phyloP scores from a whole-genome alignment of 2,329 filamentous ascomycete species.

The Pseudogymnoascus sp. region DNA sequence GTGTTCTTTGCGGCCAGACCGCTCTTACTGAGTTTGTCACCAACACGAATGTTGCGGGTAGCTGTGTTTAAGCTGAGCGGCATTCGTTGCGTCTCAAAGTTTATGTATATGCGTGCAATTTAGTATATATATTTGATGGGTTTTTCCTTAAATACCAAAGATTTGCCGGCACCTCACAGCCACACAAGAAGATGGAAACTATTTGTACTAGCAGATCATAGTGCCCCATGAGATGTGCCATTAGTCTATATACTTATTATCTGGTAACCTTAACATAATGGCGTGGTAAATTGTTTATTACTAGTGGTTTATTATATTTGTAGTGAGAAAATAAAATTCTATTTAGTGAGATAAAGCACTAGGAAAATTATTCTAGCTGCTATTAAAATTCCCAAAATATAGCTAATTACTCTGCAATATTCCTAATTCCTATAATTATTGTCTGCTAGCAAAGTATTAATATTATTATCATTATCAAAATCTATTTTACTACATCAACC shows the following conservation, averaged over 20 bases:
- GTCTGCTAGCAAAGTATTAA: no score
- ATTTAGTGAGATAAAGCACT: not conserved
- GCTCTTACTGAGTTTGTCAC: not conserved
- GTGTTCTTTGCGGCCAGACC: conserved; percentile 30
- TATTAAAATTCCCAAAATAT: not conserved
- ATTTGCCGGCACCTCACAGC: not conserved
- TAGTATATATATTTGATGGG: not conserved
- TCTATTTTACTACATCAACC: not conserved
- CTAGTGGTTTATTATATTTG: not conserved
- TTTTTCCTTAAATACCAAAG: not conserved
- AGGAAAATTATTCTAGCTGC: no score
- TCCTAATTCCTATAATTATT: not conserved
- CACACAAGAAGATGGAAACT: not conserved
- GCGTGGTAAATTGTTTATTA: not conserved
- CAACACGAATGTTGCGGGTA: not conserved
- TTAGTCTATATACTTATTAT: not conserved
- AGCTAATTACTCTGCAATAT: not conserved
- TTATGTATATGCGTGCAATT: not conserved
- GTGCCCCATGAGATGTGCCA: not conserved
- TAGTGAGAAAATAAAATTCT: not conserved
- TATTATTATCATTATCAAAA: not conserved
- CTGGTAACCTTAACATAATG: not conserved
- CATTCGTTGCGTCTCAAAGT: not conserved
- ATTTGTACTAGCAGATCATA: not conserved
- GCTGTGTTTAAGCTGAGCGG: not conserved